Percentiles rank a stretch among this genome's conserved stretches.
Conservation (phyloP, 2,329 filamentous ascomycete species). For the Sclerotinia minor region DNA sequence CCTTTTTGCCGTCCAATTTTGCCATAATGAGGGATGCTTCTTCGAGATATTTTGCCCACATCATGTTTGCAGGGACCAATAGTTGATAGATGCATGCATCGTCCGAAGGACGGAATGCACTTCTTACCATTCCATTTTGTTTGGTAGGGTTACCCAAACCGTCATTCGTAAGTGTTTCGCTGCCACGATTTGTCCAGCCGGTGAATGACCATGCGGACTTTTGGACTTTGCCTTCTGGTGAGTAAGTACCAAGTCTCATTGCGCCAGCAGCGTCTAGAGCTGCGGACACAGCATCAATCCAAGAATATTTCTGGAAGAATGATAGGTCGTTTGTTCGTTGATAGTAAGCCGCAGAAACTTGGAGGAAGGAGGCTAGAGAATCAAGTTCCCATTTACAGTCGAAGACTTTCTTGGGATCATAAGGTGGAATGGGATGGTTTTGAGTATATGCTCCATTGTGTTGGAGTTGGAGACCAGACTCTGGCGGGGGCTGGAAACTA, state of each 20-base stretch:
- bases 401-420: conserved; percentile 71
- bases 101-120: conserved; percentile 87
- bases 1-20: conserved; percentile 48
- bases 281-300: conserved; percentile 69
- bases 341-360: conserved; percentile 77
- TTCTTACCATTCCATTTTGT: conserved; percentile 75
- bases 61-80: conserved; percentile 86
- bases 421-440: conserved; percentile 66
- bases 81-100: conserved; percentile 81
- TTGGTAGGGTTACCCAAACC: conserved; percentile 80
- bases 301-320: conserved; percentile 72
- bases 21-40: conserved; percentile 54
- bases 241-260: conserved; percentile 75
- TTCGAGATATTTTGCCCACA: conserved; percentile 66
- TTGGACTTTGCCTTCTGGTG: conserved; percentile 56
- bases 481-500: conserved; percentile 81
- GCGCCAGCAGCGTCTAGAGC: conserved; percentile 68
- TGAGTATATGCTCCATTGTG: conserved; percentile 60
- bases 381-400: conserved; percentile 98
- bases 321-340: conserved; percentile 66
- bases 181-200: conserved; percentile 69
- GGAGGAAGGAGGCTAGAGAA: conserved; percentile 82
- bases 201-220: conserved; percentile 71
- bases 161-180: conserved; percentile 76
- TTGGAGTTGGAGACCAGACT: conserved; percentile 63